A percentile compares a stretch with the other conserved stretches of the same genome.
These are phyloP conservation scores for Gardenia jasminoides DNA, from an alignment of 257 asterid genomes.

Conservation along the genomic window DNA sequence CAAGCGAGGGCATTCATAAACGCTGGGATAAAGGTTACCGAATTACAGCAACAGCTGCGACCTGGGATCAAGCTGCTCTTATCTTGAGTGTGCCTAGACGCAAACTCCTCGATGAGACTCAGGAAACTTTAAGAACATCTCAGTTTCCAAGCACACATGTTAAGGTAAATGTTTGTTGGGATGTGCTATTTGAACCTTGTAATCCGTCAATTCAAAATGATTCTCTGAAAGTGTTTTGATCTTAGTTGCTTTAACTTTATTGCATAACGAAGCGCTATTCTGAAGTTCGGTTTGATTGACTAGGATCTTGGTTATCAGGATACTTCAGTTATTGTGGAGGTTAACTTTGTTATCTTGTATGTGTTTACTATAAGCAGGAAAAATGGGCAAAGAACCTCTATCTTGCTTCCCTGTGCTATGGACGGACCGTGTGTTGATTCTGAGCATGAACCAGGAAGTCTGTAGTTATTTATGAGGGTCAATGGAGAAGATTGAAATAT, in stretches of 20 bases:
- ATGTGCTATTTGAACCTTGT: background rate
- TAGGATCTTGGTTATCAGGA: background rate
- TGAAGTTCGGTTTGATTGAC: background rate
- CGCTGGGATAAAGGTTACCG: constrained; percentile 49
- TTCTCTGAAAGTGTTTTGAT: background rate
- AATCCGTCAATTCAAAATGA: background rate
- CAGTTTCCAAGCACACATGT: constrained; percentile 44
- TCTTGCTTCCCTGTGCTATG: constrained; percentile 36
- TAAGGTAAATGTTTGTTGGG: constrained; percentile 23
- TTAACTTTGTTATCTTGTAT: background rate
- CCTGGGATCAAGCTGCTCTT: constrained; percentile 48
- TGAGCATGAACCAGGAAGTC: background rate
- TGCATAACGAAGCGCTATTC: background rate
- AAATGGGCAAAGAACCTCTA: constrained; percentile 41
- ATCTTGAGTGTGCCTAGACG: constrained; percentile 46
- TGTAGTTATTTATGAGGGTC: background rate
- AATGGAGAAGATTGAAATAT: background rate
- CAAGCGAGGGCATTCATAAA: constrained; percentile 51
- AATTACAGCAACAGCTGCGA: constrained; percentile 47
- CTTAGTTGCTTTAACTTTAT: background rate
- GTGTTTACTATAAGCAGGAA: constrained; percentile 9
- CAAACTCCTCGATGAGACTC: constrained; percentile 41
- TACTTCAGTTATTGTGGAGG: background rate
- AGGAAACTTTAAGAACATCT: constrained; percentile 46
- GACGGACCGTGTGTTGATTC: constrained; percentile 32